Evolutionary conservation across 1,284 basidiomycete species (phyloP).

Genomic region (Pyrrhoderma noxium): DNA sequence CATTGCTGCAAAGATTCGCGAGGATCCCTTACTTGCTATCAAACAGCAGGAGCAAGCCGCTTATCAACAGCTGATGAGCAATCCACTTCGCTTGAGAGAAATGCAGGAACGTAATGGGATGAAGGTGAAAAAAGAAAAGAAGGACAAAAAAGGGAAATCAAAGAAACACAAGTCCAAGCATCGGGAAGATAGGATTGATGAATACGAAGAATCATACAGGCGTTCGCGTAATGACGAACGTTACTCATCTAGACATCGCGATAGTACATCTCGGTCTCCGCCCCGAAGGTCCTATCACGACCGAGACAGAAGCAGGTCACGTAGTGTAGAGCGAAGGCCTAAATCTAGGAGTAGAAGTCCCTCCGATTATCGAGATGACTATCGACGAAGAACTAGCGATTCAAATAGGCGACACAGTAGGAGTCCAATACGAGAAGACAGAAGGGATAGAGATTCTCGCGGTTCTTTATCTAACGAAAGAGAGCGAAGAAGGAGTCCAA

Average conservation of each 20-base stretch:
- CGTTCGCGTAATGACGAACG: slow-evolving; percentile 10
- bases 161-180: slow-evolving; percentile 54
- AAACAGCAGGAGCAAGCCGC: slow-evolving; percentile 97
- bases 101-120: slow-evolving; percentile 72
- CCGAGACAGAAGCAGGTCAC: slow-evolving; percentile 10
- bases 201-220: slow-evolving; percentile 25
- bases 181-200: slow-evolving; percentile 26
- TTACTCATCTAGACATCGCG: slow-evolving; percentile 3
- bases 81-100: slow-evolving; percentile 83
- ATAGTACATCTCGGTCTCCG: slow-evolving; percentile 9
- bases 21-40: slow-evolving; percentile 93
- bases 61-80: slow-evolving; percentile 83
- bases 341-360: slow-evolving; percentile 7
- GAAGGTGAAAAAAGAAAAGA: slow-evolving; percentile 70
- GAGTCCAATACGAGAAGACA: neutral
- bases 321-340: slow-evolving; percentile 8
- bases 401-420: neutral
- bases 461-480: slow-evolving; percentile 14
- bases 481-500: slow-evolving; percentile 14
- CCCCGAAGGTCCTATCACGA: slow-evolving; percentile 1
- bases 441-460: neutral
- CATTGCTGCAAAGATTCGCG: slow-evolving; percentile 87
- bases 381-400: neutral
- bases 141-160: slow-evolving; percentile 57
- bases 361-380: slow-evolving; percentile 1